Percentiles rank a stretch among this genome's conserved stretches.
These are phyloP conservation scores for Hyphodiscus hymeniophilus DNA, from an alignment of 495 filamentous ascomycete genomes.

Conservation along the genomic window DNA sequence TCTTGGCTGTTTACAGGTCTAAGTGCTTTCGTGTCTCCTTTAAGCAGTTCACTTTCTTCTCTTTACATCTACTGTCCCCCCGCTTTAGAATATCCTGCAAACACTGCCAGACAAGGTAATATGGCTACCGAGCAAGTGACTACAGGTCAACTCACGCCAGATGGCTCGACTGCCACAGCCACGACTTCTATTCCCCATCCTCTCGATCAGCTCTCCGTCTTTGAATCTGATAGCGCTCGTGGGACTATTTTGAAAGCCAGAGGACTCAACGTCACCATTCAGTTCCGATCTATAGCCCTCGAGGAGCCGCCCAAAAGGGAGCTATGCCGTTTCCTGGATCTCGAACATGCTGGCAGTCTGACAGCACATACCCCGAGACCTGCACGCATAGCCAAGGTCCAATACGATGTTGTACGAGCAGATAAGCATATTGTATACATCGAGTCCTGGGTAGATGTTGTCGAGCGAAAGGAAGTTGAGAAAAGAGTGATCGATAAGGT, in stretches of 20 bases:
- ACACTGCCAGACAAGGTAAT: neutral
- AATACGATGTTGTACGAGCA: slow-evolving; percentile 56
- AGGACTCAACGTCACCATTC: slow-evolving; percentile 5
- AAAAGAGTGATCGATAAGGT: slow-evolving; percentile 48
- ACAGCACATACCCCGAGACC: slow-evolving; percentile 26
- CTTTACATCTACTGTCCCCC: too few species aligned
- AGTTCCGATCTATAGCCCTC: slow-evolving; percentile 16
- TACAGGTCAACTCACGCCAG: slow-evolving; percentile 27
- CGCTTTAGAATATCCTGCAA: too few species aligned
- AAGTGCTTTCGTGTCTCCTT: too few species aligned
- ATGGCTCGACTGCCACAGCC: slow-evolving; percentile 30
- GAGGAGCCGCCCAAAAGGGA: slow-evolving; percentile 17
- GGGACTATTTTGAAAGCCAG: slow-evolving; percentile 7
- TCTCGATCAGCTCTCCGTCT: slow-evolving; percentile 17
- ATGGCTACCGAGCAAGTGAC: slow-evolving; percentile 5
- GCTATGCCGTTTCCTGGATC: slow-evolving; percentile 12
- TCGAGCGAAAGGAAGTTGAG: slow-evolving; percentile 34
- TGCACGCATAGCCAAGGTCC: slow-evolving; percentile 49
- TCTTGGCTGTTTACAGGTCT: too few species aligned
- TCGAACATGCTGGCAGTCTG: slow-evolving; percentile 14
- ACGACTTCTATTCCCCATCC: slow-evolving; percentile 17
- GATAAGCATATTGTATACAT: slow-evolving; percentile 50
- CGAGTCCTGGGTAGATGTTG: slow-evolving; percentile 57
- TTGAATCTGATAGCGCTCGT: slow-evolving; percentile 10
- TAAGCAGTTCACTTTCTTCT: too few species aligned